These are phyloP conservation scores for Mycotypha africana DNA, from an alignment of 371 early-diverging fungal species.

Conservation along the genomic window DNA sequence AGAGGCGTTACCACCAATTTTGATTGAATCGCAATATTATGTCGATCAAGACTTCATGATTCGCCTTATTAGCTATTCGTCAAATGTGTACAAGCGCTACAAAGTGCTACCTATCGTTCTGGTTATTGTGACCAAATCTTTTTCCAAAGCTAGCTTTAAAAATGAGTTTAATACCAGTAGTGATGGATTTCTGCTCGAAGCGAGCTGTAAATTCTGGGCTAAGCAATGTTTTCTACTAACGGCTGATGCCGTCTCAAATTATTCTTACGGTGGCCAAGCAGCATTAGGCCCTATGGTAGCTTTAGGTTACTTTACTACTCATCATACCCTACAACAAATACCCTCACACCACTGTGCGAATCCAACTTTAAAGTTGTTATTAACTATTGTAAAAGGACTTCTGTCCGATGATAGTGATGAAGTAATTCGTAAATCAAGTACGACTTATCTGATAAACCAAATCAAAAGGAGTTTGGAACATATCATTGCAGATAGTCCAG, in stretches of 20 bases:
- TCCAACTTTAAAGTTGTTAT: constrained; percentile 3
- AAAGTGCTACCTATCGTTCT: constrained; percentile 10
- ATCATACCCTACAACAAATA: constrained; percentile 2
- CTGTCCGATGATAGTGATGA: constrained; percentile 5
- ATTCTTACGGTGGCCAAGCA: constrained; percentile 3
- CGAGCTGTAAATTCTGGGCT: constrained; percentile 10
- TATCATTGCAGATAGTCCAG: constrained; percentile 6
- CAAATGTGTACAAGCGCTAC: constrained; percentile 7
- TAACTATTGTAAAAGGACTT: constrained; percentile 6
- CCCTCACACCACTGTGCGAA: constrained; percentile 3
- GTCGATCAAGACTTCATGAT: neutral
- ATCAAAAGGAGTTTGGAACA: neutral
- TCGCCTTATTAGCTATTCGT: neutral
- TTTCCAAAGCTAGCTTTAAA: constrained; percentile 5
- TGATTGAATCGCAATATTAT: neutral
- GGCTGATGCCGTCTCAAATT: constrained; percentile 2
- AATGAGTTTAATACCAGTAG: constrained; percentile 3
- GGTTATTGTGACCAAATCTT: constrained; percentile 6
- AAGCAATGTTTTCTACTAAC: constrained; percentile 8
- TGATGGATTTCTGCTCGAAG: constrained; percentile 3
- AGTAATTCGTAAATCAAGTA: constrained; percentile 10
- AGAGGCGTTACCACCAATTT: neutral
- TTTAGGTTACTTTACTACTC: constrained; percentile 9
- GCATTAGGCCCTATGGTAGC: constrained; percentile 4
- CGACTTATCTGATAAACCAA: neutral